Evolutionary conservation across 2,329 filamentous ascomycete species (phyloP), one percentile per base, ranked within the genome.

Genomic region (Phaeoacremonium minimum): DNA sequence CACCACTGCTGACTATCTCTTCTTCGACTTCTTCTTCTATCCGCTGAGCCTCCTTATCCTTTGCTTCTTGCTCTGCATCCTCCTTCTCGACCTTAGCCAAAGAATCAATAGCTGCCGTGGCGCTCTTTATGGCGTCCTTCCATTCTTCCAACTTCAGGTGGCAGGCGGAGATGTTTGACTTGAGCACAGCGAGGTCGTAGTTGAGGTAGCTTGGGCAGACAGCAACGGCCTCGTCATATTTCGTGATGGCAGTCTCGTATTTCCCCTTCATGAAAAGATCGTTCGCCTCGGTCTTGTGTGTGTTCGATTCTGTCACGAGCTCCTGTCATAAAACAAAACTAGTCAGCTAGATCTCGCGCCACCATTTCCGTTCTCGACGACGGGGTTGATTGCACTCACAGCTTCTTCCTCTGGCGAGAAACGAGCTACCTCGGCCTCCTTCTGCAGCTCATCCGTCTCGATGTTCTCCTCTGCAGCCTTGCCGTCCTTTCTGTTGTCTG

Each of bases 111-210:
- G 87, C 83, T 9, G 76, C 70, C 0, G 80, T 85, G 1, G 90
- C 89, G 8, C 77, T 73, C 33, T 83, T 81, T 30, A 89, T 74
- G 8, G 88, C 87, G 18, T 87, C 80, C 47, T 90, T 88, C 87
- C 89, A 96, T 43, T 91, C 83, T 42, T 81, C 72, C 4, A 94
- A 69, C 57, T 94, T 94, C 37, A 97, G 60, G 50, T 95, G 80
- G 55, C 89, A 95, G 8, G 90, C 91, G 2, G 91, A 77, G 46
- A 96, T 83, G 65, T 97, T 97, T 56, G 85, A 89, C 41, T 83
- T 80, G 6, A 97, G 71, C 8, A 97, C 87, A 17, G 90, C 88
- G 44, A 91, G 72, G 49, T 95, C 88, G 63, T 87, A 95, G 56
- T 91, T 81, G 17, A 95, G 76, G 56, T 95, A 94, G 46, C 79